Evolutionary conservation across 495 filamentous ascomycete species (phyloP).

Genomic region (Trichoderma virens): DNA sequence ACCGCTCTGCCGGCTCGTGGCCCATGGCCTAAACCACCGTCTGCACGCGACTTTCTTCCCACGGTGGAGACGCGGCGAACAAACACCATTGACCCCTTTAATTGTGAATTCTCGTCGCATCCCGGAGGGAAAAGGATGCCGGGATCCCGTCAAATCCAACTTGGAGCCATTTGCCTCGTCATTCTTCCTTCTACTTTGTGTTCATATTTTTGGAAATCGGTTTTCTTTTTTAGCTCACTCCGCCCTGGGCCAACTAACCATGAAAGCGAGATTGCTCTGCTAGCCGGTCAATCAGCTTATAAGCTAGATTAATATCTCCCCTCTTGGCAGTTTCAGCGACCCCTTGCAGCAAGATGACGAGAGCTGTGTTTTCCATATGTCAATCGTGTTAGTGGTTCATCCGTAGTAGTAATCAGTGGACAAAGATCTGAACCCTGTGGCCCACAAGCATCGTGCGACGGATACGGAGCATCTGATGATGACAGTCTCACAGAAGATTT

Average conservation of each 20-base stretch:
- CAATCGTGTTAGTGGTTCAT: neutral
- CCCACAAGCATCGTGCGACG: conserved; percentile 1
- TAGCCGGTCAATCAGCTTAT: neutral
- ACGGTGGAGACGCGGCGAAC: conserved; percentile 6
- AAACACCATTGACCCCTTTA: conserved; percentile 4
- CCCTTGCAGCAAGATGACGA: neutral
- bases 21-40: neutral
- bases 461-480: conserved; percentile 5
- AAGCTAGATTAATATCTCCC: neutral
- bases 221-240: neutral
- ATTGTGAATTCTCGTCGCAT: neutral
- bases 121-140: neutral
- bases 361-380: neutral
- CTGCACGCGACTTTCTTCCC: neutral
- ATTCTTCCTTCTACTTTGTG: neutral
- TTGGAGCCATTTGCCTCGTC: neutral
- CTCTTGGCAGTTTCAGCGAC: neutral
- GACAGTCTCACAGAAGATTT: neutral
- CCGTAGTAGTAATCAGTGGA: neutral
- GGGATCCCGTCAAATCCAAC: neutral
- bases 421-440: neutral
- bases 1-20: neutral
- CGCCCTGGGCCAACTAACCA: neutral
- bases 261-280: neutral
- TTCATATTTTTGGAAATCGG: neutral